A percentile compares a stretch with the other conserved stretches of the same genome.
Conservation (phyloP, 495 filamentous ascomycete species). For the Lasiosphaeria miniovina region DNA sequence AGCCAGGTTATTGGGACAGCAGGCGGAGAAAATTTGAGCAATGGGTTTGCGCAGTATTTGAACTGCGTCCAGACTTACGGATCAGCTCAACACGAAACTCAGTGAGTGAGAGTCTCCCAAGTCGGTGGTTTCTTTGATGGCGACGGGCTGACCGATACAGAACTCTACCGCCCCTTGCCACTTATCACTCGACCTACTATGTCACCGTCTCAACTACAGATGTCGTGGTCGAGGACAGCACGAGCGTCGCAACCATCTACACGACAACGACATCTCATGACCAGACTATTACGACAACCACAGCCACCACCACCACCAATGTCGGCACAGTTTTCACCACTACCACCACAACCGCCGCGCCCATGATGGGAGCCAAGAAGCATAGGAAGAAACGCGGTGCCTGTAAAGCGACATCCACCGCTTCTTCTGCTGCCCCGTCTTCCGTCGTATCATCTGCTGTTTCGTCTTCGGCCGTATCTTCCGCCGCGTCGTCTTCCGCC, state of each 20-base stretch:
- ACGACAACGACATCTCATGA: not conserved
- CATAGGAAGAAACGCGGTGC: constrained; percentile 1
- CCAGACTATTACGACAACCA: not conserved
- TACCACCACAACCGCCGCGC: not conserved
- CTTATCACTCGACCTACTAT: constrained; percentile 1
- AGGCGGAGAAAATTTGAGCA: not conserved
- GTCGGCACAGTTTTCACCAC: not conserved
- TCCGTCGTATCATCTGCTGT: not conserved
- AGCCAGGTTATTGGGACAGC: not conserved
- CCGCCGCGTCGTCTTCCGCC: not conserved
- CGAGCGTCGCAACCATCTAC: constrained; percentile 1
- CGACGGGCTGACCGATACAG: not conserved
- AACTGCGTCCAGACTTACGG: constrained; percentile 2
- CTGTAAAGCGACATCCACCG: constrained; percentile 4
- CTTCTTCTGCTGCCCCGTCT: constrained; percentile 1
- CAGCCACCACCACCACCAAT: not conserved
- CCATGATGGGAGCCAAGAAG: not conserved
- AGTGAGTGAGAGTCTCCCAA: not conserved
- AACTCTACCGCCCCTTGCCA: not conserved
- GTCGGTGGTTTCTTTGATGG: not conserved
- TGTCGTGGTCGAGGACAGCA: constrained; percentile 6
- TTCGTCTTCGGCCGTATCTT: not conserved
- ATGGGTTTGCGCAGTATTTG: not conserved
- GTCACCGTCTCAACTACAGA: constrained; percentile 1
- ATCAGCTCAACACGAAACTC: constrained; percentile 1